These are phyloP conservation scores for Nephelium lappaceum DNA, from an alignment of 345 rosid genomes.

Conservation along the genomic window DNA sequence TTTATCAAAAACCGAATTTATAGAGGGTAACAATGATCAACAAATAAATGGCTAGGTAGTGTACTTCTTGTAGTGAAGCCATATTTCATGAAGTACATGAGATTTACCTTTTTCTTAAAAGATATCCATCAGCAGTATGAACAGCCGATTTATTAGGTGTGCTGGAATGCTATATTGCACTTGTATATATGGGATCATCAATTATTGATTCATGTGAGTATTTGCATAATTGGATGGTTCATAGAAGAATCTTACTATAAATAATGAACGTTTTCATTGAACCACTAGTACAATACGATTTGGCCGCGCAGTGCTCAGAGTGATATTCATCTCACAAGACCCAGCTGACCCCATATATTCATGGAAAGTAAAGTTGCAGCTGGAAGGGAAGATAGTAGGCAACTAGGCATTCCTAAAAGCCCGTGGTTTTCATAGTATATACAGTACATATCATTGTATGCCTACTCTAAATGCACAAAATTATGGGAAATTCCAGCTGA, in stretches of 20 bases:
- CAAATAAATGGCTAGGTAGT: too few species aligned
- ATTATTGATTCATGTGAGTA: constrained; percentile 44
- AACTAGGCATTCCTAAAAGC: neutral
- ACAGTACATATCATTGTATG: neutral
- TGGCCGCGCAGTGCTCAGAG: constrained; percentile 17
- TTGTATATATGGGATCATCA: constrained; percentile 22
- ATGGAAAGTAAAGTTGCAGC: constrained; percentile 6
- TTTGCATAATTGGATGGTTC: constrained; percentile 37
- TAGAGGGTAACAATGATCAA: too few species aligned
- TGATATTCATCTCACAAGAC: constrained; percentile 9
- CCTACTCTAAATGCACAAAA: too few species aligned
- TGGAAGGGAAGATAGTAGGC: neutral
- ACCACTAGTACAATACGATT: constrained; percentile 10
- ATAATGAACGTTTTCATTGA: neutral
- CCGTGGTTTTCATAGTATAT: neutral
- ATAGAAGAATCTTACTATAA: constrained; percentile 36
- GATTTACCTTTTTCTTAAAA: too few species aligned
- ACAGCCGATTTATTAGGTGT: neutral
- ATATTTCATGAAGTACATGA: too few species aligned
- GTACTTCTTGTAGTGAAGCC: too few species aligned
- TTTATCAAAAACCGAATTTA: too few species aligned
- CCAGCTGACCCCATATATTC: constrained; percentile 3
- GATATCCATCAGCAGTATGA: neutral
- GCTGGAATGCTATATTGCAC: neutral
- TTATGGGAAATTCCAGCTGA: neutral